Base-by-base conservation (phyloP, 305 asterid genomes). In the Stenogyne calaminthoides region DNA sequence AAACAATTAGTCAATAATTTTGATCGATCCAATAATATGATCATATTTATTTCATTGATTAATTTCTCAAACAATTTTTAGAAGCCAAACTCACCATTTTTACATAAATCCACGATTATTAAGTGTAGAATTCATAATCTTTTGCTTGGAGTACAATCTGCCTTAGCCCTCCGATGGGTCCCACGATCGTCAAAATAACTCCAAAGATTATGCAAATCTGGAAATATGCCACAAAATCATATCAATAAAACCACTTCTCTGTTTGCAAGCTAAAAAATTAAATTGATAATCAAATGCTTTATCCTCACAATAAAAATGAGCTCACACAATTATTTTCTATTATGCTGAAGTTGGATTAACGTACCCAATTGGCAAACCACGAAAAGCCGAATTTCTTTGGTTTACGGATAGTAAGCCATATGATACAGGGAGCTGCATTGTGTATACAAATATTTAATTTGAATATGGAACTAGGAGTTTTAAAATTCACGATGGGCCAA, bases 341-440 rank as follows among this genome's bases (percentile, higher is more conserved):
- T 3, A 42, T 42, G 11, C 6, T 44, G 16, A 44, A 32, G 1
- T 0, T 58, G 7, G 14, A 10, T 27, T 9, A 42, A 19, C 73
- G 6, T 80, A 83, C 87, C 84, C 87, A 83, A 15, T 78, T 68
- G 0, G 73, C 47, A 5, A 75, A 56, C 82, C 83, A 77, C 29
- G 84, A 75, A 5, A 61, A 32, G 71, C 76, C 46, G 42, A 73
- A 82, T 52, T 44, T 81, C 60, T 56, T 67, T 25, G 93, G 90
- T 65, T 85, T 88, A 67, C 63, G 42, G 1, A 85, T 44, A 7
- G 69, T 67, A 5, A 85, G 86, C 93, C 93, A 88, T 61, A 85
- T 76, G 64, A 88, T 82, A 62, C 88, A 82, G 2, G 93, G 44
- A 88, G 90, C 93, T 88, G 82, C 54, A 25, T 14, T n/a, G 7